These are phyloP conservation scores for Hippophae rhamnoides DNA, from an alignment of 306 rosid species.

Conservation along the genomic window DNA sequence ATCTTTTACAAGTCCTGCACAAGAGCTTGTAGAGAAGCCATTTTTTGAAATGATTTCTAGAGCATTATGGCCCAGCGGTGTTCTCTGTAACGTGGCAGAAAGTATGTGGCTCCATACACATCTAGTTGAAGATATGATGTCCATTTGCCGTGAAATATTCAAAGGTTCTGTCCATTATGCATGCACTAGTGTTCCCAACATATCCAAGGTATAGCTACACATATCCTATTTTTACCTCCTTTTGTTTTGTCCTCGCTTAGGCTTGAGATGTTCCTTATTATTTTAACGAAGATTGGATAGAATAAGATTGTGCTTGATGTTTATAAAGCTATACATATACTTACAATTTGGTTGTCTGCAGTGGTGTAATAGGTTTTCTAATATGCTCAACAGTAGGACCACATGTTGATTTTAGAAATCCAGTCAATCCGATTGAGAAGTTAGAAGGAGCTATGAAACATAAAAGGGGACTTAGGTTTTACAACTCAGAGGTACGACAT, in stretches of 20 bases:
- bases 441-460: slow-evolving; percentile 62
- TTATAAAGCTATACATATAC: not conserved
- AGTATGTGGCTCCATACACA: slow-evolving; percentile 99
- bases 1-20: slow-evolving; percentile 78
- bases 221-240: too few relatives aligned
- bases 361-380: slow-evolving; percentile 89
- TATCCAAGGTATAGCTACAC: slow-evolving; percentile 58
- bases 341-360: slow-evolving; percentile 24
- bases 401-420: slow-evolving; percentile 64
- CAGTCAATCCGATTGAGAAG: slow-evolving; percentile 85
- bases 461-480: slow-evolving; percentile 68
- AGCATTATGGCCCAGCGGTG: slow-evolving; percentile 90
- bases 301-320: not conserved
- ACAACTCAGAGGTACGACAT: slow-evolving; percentile 67
- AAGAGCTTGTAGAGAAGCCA: slow-evolving; percentile 92
- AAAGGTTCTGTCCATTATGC: slow-evolving; percentile 89
- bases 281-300: not conserved
- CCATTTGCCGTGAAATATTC: slow-evolving; percentile 60
- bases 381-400: slow-evolving; percentile 86
- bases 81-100: slow-evolving; percentile 97
- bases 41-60: slow-evolving; percentile 78
- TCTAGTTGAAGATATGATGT: slow-evolving; percentile 79
- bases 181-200: slow-evolving; percentile 89
- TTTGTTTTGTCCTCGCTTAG: not conserved
- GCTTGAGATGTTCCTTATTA: too few relatives aligned